A percentile compares a stretch with the other conserved stretches of the same genome.
These are phyloP conservation scores for Ceratocystis cacaofunesta DNA, from an alignment of 2,329 filamentous ascomycete species.

Conservation along the genomic window DNA sequence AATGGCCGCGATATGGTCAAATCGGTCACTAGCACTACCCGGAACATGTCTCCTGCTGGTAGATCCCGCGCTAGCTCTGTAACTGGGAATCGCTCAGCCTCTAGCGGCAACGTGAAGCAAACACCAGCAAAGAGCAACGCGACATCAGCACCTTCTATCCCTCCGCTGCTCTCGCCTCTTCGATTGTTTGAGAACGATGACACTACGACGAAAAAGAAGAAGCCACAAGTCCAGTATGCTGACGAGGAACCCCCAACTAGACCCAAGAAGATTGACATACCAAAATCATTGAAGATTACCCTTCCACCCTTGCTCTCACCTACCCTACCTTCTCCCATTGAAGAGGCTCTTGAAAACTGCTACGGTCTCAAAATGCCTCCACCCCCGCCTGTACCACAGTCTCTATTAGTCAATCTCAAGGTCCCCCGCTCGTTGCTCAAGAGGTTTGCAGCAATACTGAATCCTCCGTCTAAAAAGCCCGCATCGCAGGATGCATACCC, in stretches of 20 bases:
- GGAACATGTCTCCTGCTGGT: slow-evolving; percentile 24
- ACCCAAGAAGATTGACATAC: slow-evolving; percentile 13
- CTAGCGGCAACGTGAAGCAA: neutral
- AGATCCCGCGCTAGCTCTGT: slow-evolving; percentile 28
- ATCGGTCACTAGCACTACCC: slow-evolving; percentile 20
- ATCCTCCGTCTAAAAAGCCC: slow-evolving; percentile 20
- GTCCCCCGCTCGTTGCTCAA: slow-evolving; percentile 1
- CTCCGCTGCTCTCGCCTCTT: slow-evolving; percentile 39
- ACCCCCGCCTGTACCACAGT: neutral
- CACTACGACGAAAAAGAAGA: slow-evolving; percentile 5
- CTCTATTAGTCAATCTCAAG: slow-evolving; percentile 6
- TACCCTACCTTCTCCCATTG: slow-evolving; percentile 37
- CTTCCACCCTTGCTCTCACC: slow-evolving; percentile 38
- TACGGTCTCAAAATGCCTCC: slow-evolving; percentile 13
- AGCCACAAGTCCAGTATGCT: neutral
- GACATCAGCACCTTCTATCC: slow-evolving; percentile 25
- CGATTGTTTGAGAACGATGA: slow-evolving; percentile 23
- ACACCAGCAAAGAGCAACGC: slow-evolving; percentile 23
- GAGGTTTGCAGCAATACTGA: slow-evolving; percentile 11
- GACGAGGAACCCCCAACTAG: neutral
- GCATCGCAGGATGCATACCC: neutral
- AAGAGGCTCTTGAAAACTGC: slow-evolving; percentile 28
- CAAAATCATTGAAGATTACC: slow-evolving; percentile 20
- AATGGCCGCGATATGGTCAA: slow-evolving; percentile 28
- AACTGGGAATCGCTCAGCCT: slow-evolving; percentile 22